Evolutionary conservation across 148 eudicot genomes (phyloP), one percentile per base, ranked within the genome.

Genomic region (Persicaria tinctoria): DNA sequence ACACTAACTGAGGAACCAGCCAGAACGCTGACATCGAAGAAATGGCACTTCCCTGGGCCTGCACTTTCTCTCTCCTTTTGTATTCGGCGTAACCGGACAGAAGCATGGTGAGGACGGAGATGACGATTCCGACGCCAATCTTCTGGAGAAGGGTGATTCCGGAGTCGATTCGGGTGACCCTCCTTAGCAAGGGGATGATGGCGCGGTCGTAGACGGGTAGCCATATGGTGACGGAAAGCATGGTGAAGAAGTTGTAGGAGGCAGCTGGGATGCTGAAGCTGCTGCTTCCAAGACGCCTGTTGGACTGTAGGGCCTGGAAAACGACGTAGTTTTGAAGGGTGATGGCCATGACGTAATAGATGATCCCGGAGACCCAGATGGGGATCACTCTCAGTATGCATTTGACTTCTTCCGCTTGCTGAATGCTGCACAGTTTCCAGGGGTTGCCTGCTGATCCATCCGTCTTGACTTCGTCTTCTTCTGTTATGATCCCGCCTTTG

Each of bases 351-450:
- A 82, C 62, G 54, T n/a, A 57, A 77, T 87, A 87, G 20, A 89
- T 8, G 2, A 85, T 75, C 49, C 85, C 86, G 6, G 97, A 68
- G 45, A 82, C 1, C 97, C 97, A 91, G 1, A 91, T 86, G 12
- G 97, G 97, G 5, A 89, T 3, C 23, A 87, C 85, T 78, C 89
- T 78, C 2, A 85, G 6, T 12, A 91, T 45, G 76, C 97, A 87
- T 82, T 91, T 91, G 20, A 86, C 80, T 77, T 87, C 84, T 78
- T 91, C 93, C 0, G 84, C 85, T 82, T 87, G 87, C 41, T 91
- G 97, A 11, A 89, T 46, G 45, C 84, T 81, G 72, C 90, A 81
- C 0, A 91, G 90, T 57, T 73, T 86, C 97, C 97, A 87, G 20
- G 86, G 88, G 41, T 87, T 70, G 14, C 76, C 82, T 18, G 96